Base-by-base conservation (phyloP, 495 filamentous ascomycete species). In the Neurospora sp. region DNA sequence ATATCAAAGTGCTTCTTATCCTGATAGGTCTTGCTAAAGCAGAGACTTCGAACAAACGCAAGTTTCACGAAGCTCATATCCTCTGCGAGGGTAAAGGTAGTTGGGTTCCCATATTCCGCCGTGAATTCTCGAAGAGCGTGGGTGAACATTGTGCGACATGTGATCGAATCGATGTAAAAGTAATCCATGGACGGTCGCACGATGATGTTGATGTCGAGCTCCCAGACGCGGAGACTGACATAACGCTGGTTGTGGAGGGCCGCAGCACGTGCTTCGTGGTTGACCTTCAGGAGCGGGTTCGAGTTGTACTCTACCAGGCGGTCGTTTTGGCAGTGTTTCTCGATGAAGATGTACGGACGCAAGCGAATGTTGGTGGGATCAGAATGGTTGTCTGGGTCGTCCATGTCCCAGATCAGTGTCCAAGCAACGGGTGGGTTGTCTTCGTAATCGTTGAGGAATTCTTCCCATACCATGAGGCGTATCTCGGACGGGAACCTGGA, bases 1-100 rank as follows among this genome's bases (percentile, higher is more conserved):
- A 62, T 35, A 16, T 16, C 1, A 1, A 62, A 62, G 54, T 8
- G 14, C 2, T 8, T 16, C 6, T 14, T 2, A 9, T 62, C 12
- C 6, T 62, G 0, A 0, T 31, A 0, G 6, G 3, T 8, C 5
- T 35, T 0, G 20, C 1, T 1, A 16, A 62, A 31, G 12, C 1
- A 1, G 10, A 5, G 10, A 6, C 5, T 8, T 31, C 10, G 54
- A 31, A 16, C 6, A 62, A 62, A 62, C 11, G 54, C 54, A 7
- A 27, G 27, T 27, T 27, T 27, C 27, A 27, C 27, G 27, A 27
- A 27, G 2, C 27, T 27, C 27, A 27, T 27, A 27, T 27, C 27
- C 27, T 27, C 27, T 27, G 27, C 27, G 27, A 27, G 27, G 5
- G 54, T 62, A 9, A 62, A 62, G 6, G 27, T 3, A 4, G 54